These are phyloP conservation scores for Babesia gibsoni DNA, from an alignment of 169 alveolate genomes.

Conservation along the genomic window DNA sequence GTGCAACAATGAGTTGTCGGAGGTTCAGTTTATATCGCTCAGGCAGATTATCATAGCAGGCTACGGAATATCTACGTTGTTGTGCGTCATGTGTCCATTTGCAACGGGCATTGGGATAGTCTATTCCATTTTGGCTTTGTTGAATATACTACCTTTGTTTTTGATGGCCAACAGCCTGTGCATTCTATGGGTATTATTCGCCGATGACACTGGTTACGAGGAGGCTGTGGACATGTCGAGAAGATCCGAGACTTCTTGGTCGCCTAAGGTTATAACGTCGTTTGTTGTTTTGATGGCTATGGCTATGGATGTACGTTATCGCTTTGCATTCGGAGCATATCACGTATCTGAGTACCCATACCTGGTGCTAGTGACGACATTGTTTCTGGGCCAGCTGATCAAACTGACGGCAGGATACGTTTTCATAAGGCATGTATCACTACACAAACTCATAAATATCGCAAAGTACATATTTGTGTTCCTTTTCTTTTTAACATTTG, in stretches of 20 bases:
- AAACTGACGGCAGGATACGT: background rate
- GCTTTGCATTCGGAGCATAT: background rate
- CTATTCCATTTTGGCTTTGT: slow-evolving; percentile 7
- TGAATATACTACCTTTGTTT: slow-evolving; percentile 37
- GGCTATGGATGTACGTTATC: slow-evolving; percentile 5
- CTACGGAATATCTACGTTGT: slow-evolving; percentile 44
- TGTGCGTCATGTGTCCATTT: slow-evolving; percentile 41
- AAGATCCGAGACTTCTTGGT: slow-evolving; percentile 2
- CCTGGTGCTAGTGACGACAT: background rate
- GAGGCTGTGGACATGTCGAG: slow-evolving; percentile 14
- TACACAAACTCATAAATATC: background rate
- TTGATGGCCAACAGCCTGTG: slow-evolving; percentile 36
- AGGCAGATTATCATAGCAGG: slow-evolving; percentile 30
- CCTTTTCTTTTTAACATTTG: background rate
- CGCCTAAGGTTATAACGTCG: background rate
- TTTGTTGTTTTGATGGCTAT: slow-evolving; percentile 3
- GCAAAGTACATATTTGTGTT: slow-evolving; percentile 4
- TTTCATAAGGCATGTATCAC: background rate
- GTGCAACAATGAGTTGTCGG: slow-evolving; percentile 19
- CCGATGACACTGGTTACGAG: slow-evolving; percentile 22
- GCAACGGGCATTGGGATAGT: background rate
- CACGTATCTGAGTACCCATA: background rate
- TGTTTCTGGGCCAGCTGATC: background rate
- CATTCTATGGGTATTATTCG: slow-evolving; percentile 31
- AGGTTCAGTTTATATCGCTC: slow-evolving; percentile 37